Base-by-base conservation (phyloP, 345 rosid species). In the Tarenaya hassleriana region DNA sequence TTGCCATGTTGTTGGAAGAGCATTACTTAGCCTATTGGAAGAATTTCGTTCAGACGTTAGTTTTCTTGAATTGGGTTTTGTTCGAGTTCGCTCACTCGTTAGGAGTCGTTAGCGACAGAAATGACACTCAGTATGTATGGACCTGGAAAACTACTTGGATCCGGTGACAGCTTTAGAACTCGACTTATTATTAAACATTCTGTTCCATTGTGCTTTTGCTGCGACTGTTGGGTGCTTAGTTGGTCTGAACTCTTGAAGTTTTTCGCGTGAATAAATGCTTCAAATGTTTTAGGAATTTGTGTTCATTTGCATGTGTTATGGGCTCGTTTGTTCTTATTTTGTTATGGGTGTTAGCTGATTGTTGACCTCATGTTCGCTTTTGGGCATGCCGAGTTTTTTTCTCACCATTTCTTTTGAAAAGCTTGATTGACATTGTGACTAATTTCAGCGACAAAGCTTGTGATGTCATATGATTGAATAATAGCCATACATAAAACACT, bases 301-400 rank as follows among this genome's bases (percentile, higher is more conserved):
- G 19, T 32, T 44, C 37, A 27, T 37, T 34, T 63, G 16, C 39
- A 19, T 13, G 19, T 10, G 40, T 40, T 11, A 41, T 63, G 16
- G 45, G 40, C 29, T 5, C 29, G 29, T 44, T 50, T 50, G 12
- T 35, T 64, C 60, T 27, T 62, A 34, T 39, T 46, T 52, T 32
- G 8, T 13, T 10, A 9, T 13, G 38, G 35, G 55, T 53, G 10
- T 54, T 13, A 17, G 37, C 27, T 55, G 50, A 29, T 50, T 56
- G 10, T 58, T 51, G 20, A 12, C 38, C 38, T 57, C 27, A 19
- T 51, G 12, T 7, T 16, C 40, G 39, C 24, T 33, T 50, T 17
- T 20, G 52, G 19, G 19, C 29, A 24, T 24, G 29, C 29, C 5
- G 29, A 24, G 29, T 2, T 59, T 35, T 46, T 16, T 52, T 45